These are phyloP conservation scores for Bremia lactucae DNA, from an alignment of 352 stramenopile species.

Conservation along the genomic window DNA sequence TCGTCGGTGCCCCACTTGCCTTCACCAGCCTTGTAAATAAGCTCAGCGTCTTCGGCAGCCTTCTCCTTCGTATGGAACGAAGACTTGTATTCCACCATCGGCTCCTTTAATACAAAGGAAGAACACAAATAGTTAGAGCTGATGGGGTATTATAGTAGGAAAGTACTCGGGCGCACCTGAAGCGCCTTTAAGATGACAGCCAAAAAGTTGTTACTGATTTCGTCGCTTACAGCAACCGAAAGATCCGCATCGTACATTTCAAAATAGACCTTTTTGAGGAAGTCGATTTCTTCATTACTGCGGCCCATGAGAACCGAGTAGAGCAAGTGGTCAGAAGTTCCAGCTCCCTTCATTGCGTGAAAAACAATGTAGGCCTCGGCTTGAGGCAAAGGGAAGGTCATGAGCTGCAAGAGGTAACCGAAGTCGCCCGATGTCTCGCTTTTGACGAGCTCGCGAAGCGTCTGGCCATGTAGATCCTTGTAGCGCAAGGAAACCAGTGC, in stretches of 20 bases:
- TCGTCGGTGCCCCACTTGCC: conserved; percentile 75
- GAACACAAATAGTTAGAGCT: conserved; percentile 2
- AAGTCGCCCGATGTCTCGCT: conserved; percentile 56
- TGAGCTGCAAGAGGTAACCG: conserved; percentile 46
- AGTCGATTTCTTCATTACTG: conserved; percentile 35
- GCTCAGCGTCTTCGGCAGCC: conserved; percentile 46
- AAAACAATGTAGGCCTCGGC: conserved; percentile 54
- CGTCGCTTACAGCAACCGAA: conserved; percentile 28
- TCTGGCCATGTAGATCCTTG: conserved; percentile 40
- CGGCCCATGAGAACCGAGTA: conserved; percentile 49
- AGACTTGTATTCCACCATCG: conserved; percentile 29
- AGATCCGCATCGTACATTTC: conserved; percentile 47
- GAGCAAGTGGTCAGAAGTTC: conserved; percentile 48
- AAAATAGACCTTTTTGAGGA: conserved; percentile 48
- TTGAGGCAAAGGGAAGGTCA: conserved; percentile 39
- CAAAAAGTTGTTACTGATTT: conserved; percentile 38
- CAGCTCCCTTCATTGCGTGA: conserved; percentile 43
- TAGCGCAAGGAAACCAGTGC: conserved; percentile 41
- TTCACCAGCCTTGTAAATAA: conserved; percentile 66
- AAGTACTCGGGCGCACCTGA: conserved; percentile 10
- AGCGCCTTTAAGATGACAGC: conserved; percentile 43
- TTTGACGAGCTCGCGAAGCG: conserved; percentile 43
- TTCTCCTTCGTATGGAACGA: conserved; percentile 57
- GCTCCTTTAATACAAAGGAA: conserved; percentile 6
- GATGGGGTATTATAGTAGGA: not conserved